Conservation (phyloP, 2,329 filamentous ascomycete species). For the Orbilia blumenaviensis region DNA sequence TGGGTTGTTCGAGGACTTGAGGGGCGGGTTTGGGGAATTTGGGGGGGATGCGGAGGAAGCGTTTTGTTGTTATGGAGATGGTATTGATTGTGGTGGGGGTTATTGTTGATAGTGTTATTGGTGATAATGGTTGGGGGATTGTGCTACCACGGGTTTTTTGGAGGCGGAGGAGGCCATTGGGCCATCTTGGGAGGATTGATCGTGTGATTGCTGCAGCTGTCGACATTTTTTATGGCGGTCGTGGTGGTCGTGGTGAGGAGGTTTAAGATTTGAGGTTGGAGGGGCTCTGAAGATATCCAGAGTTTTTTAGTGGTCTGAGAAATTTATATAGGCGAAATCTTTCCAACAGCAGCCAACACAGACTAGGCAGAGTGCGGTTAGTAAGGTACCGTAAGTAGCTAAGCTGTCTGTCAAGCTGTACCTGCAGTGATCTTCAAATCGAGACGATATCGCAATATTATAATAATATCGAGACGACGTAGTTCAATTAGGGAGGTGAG, state of each 20-base stretch:
- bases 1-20: conserved; percentile 76
- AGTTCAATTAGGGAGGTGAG: too few species aligned
- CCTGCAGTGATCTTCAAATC: too few species aligned
- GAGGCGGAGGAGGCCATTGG: conserved; percentile 35
- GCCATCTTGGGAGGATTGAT: conserved; percentile 46
- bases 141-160: conserved; percentile 10
- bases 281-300: conserved; percentile 15
- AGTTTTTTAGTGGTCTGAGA: conserved; percentile 28
- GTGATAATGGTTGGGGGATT: neutral
- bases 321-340: conserved; percentile 43
- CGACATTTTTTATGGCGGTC: conserved; percentile 18
- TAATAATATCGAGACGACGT: too few species aligned
- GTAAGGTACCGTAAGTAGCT: too few species aligned
- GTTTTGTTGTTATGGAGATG: too few species aligned
- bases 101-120: conserved; percentile 4
- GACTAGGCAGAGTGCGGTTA: too few species aligned
- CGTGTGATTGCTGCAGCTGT: conserved; percentile 34
- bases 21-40: conserved; percentile 46
- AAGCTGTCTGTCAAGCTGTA: too few species aligned
- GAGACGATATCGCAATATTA: too few species aligned
- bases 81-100: too few species aligned
- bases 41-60: conserved; percentile 49
- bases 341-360: conserved; percentile 51
- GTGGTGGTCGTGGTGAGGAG: neutral
- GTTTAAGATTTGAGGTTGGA: too few species aligned